These are phyloP conservation scores for Suillus discolor DNA, from an alignment of 768 basidiomycete genomes.

Conservation along the genomic window DNA sequence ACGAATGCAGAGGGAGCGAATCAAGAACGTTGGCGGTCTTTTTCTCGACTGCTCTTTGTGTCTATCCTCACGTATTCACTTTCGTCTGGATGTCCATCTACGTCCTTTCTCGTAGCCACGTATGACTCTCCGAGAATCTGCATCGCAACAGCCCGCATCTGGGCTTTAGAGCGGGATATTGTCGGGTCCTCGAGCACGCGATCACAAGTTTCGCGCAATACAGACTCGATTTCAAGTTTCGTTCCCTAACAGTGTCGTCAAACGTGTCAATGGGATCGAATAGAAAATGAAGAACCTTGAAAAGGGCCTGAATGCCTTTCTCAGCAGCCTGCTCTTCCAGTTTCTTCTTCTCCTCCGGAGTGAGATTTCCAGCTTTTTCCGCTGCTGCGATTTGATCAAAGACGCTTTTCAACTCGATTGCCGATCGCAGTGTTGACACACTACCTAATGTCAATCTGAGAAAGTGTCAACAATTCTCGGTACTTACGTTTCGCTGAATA, in stretches of 20 bases:
- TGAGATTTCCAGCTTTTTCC: constrained; percentile 80
- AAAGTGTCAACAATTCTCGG: not conserved
- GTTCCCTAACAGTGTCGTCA: constrained; percentile 60
- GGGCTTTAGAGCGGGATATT: constrained; percentile 57
- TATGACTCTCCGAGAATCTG: constrained; percentile 87
- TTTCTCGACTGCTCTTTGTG: constrained; percentile 63
- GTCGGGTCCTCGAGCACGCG: constrained; percentile 64
- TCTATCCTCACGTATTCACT: constrained; percentile 84
- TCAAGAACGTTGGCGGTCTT: constrained; percentile 36
- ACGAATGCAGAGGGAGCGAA: not conserved
- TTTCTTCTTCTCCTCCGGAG: constrained; percentile 75
- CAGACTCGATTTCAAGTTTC: constrained; percentile 89
- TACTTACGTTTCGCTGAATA: constrained; percentile 90
- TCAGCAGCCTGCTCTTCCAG: constrained; percentile 93
- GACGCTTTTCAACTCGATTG: constrained; percentile 85
- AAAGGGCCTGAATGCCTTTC: constrained; percentile 87
- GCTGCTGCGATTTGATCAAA: constrained; percentile 93
- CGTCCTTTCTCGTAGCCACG: constrained; percentile 67
- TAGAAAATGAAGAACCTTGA: constrained; percentile 61
- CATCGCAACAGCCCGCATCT: constrained; percentile 77
- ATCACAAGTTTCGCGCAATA: constrained; percentile 88
- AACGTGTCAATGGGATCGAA: not conserved
- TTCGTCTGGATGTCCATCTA: constrained; percentile 50
- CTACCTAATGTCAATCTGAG: constrained; percentile 37
- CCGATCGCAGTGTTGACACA: constrained; percentile 82